Evolutionary conservation across 2,329 filamentous ascomycete species (phyloP).

Genomic region (Lachnum nothofagi): DNA sequence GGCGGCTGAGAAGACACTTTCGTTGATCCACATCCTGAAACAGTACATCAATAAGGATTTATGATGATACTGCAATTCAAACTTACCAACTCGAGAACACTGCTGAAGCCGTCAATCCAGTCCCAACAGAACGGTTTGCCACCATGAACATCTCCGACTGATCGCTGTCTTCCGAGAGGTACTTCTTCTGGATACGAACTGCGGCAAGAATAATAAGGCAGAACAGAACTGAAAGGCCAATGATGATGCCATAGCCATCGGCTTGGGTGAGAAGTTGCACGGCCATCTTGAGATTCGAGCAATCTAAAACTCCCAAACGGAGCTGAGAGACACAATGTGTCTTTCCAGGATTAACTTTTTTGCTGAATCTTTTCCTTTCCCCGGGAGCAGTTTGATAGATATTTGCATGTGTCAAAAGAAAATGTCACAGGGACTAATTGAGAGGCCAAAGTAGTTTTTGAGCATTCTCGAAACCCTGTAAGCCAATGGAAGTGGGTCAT

Average conservation of each 20-base stretch:
- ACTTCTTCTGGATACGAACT: slow-evolving; percentile 41
- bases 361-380: too few relatives aligned
- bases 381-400: too few relatives aligned
- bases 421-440: too few relatives aligned
- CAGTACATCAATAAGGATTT: too few relatives aligned
- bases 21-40: slow-evolving; percentile 39
- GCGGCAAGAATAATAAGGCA: slow-evolving; percentile 43
- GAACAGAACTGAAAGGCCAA: slow-evolving; percentile 45
- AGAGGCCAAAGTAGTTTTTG: too few relatives aligned
- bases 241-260: slow-evolving; percentile 42
- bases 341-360: too few relatives aligned
- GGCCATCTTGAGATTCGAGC: neutral
- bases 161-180: slow-evolving; percentile 39
- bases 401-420: too few relatives aligned
- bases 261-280: slow-evolving; percentile 3
- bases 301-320: too few relatives aligned
- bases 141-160: slow-evolving; percentile 39
- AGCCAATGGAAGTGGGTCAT: too few relatives aligned
- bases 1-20: slow-evolving; percentile 36
- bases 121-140: slow-evolving; percentile 19
- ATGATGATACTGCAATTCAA: too few relatives aligned
- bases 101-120: slow-evolving; percentile 16
- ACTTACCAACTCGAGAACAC: slow-evolving; percentile 10
- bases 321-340: too few relatives aligned
- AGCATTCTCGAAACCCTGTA: too few relatives aligned